Base-by-base conservation (phyloP, 192 early-diverging fungal genomes). In the Radiomyces spectabilis region DNA sequence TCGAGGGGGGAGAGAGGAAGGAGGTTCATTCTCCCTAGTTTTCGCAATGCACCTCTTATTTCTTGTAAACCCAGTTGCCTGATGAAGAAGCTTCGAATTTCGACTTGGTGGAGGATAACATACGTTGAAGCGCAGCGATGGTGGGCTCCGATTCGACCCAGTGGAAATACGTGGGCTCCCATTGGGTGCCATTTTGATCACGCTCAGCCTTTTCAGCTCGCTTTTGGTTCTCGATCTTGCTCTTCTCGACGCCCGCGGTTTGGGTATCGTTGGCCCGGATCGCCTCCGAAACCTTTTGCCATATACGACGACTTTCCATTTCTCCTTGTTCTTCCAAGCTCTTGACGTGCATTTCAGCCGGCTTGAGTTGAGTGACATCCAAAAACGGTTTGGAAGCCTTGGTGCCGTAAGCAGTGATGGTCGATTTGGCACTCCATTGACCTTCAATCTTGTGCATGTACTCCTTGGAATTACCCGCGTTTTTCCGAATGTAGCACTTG, bases 391-490 rank as follows among this genome's bases (percentile, higher is more conserved):
- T 44, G 10, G 77, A 71, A 42, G 69, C 61, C 25, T 79, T 74
- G 18, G 70, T 78, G 31, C 65, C 65, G 43, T 77, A 57, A n/a
- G 83, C 48, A 9, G 76, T 80, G 25, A 72, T 62, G 29, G 61
- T 75, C 3, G 86, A 88, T 34, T 78, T 72, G 6, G 72, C 83
- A 34, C 74, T 77, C 86, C 86, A 88, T 45, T 77, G 74, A 40
- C 86, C 86, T 38, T 66, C 64, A 5, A 66, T 59, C 40, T 66
- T 66, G 41, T 59, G 60, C 10, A 66, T 41, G 32, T 66, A 66
- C 26, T 66, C 64, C 27, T 66, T 66, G 12, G 52, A 19, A 19
- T 37, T 55, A 24, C 61, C 61, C 33, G 53, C 38, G 5, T 60
- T 64, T 19, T 59, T 54, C 8, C 60, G 60, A 7, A 66, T 49